Percentiles rank a stretch among this genome's conserved stretches.
Conservation (phyloP, 106 monocot genomes). For the Apostasia ramifera region DNA sequence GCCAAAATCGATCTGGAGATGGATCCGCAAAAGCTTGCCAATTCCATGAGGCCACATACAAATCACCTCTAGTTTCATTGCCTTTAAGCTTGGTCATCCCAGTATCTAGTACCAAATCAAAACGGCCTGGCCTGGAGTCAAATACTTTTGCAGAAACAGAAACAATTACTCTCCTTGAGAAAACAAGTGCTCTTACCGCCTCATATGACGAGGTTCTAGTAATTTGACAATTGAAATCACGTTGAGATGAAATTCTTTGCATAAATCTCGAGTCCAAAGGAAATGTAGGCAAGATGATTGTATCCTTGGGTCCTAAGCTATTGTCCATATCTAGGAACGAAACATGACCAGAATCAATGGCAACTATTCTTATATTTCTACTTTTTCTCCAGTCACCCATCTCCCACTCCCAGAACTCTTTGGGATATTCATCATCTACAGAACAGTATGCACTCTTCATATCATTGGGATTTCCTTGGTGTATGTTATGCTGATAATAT, state of each 20-base stretch:
- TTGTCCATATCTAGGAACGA: conserved; percentile 78
- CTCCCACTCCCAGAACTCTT: conserved; percentile 99
- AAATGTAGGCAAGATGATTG: conserved; percentile 77
- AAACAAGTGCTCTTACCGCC: conserved; percentile 69
- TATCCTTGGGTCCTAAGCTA: conserved; percentile 41
- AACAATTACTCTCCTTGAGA: conserved; percentile 44
- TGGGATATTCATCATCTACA: conserved; percentile 12
- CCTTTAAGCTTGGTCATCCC: conserved; percentile 51
- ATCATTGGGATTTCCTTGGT: conserved; percentile 19
- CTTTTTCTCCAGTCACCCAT: conserved; percentile 98
- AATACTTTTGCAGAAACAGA: conserved; percentile 70
- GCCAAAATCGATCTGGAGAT: conserved; percentile 71
- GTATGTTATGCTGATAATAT: conserved; percentile 72
- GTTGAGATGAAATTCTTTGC: conserved; percentile 53
- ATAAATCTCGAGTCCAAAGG: conserved; percentile 88
- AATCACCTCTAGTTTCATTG: conserved; percentile 54
- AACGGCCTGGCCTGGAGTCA: conserved; percentile 57
- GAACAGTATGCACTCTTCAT: conserved; percentile 33
- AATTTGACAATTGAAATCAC: conserved; percentile 53
- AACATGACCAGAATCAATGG: conserved; percentile 84
- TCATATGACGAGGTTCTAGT: conserved; percentile 35
- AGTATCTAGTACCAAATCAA: conserved; percentile 56
- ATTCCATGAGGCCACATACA: conserved; percentile 78
- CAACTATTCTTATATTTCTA: conserved; percentile 64
- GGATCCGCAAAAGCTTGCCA: conserved; percentile 86